Base-by-base conservation (phyloP, 805 yeast species). In the Wickerhamiella vanderwaltii region DNA sequence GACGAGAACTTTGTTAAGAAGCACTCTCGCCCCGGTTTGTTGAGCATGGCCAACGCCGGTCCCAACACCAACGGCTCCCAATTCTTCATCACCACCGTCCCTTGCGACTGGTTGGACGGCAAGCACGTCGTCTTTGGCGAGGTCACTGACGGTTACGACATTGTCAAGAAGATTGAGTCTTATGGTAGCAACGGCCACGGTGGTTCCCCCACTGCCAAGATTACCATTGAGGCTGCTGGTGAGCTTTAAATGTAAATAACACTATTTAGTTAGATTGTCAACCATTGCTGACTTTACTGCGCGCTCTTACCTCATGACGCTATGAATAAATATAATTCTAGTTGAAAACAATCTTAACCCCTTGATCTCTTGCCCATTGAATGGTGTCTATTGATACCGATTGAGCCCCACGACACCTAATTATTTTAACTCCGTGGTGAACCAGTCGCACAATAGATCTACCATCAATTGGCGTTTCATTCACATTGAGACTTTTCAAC, bases 101-200 rank as follows among this genome's bases (percentile, higher is more conserved):
- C 85, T 31, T 85, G 96, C 1, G 95, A 97, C 5, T 97, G 88
- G 62, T 72, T 91, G 50, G 88, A 91, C 58, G 93, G 88, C 19
- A 88, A 88, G 61, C 98, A 91, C 60, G 96, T 87, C 40, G 97
- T 91, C 2, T 87, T 87, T 58, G 96, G 96, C 58, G 94, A 86
- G 68, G 85, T 85, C 49, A 60, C 70, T 48, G 93, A 81, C 47
- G 96, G 96, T 53, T 63, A 69, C 59, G 94, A 86, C 56, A 67
- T 84, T 53, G 84, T 87, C 64, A 78, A 79, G 80, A 77, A 75
- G 68, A 72, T 86, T 56, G 95, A 87, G 72, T 60, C 75, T 44
- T 71, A 63, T 59, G 93, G 93, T 57, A 69, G 86, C 46, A 59
- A 61, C 54, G 59, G 72, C 48, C 59, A 61, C 54, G 59, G 72